phyloP scores from a whole-genome alignment of 805 yeast species.

The Saturnispora gosingensis region DNA sequence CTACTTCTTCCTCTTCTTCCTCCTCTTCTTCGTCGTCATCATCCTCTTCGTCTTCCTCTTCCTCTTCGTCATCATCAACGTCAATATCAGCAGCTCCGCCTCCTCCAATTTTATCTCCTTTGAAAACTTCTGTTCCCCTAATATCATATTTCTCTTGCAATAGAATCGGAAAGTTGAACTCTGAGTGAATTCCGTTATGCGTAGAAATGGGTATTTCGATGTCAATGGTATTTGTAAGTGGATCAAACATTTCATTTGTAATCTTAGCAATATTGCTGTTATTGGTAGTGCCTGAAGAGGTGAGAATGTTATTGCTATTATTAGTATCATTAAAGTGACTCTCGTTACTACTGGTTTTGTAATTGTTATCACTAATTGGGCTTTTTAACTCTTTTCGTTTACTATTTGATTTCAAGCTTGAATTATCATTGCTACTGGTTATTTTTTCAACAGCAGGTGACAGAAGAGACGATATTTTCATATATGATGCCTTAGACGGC shows the following conservation, averaged over 20 bases:
- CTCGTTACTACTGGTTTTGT: not conserved
- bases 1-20: constrained; percentile 15
- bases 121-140: constrained; percentile 54
- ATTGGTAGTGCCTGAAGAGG: not conserved
- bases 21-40: constrained; percentile 19
- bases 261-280: not conserved
- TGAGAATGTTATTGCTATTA: not conserved
- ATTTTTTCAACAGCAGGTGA: not conserved
- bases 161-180: constrained; percentile 60
- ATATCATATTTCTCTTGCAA: constrained; percentile 80
- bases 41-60: constrained; percentile 23
- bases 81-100: constrained; percentile 35
- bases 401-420: not conserved
- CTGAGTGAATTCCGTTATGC: constrained; percentile 50
- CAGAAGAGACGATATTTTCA: not conserved
- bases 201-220: constrained; percentile 27
- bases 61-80: constrained; percentile 29
- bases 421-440: not conserved
- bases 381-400: not conserved
- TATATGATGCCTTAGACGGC: not conserved
- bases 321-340: not conserved
- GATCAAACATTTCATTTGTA: not conserved
- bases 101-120: constrained; percentile 16
- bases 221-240: not conserved
- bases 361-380: not conserved